Evolutionary conservation across 208 protist genomes (phyloP), one percentile per base, ranked within the genome.

Genomic region (Trypanosoma boissoni): DNA sequence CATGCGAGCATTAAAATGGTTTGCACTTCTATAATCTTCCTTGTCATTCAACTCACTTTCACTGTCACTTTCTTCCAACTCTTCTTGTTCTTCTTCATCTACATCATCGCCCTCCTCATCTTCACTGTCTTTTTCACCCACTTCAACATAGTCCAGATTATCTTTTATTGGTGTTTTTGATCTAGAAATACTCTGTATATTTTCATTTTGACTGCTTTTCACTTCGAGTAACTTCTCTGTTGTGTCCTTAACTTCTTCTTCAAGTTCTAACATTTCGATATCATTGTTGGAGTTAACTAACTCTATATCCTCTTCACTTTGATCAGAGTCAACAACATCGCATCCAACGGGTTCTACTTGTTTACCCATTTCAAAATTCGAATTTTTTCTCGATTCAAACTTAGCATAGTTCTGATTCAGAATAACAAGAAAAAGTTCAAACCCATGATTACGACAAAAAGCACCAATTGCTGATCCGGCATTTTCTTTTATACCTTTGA

Each of bases 401-500:
- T 67, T 44, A 8, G 83, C 68, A 74, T 76, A 94, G 58, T 91
- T 94, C 51, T 94, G 87, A 60, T 86, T 90, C 2, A 94, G 55
- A 23, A 94, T 73, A 0, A 94, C 87, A 24, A 94, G 69, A 46
- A 94, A 76, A 46, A 94, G 54, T 41, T 94, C 87, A 20, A 94
- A 72, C 12, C 83, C 83, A 55, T 94, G 80, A 45, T 88, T 94
- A 3, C 87, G 73, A 53, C 76, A 82, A 72, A 94, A 90, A 14
- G 83, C 72, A 29, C 87, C 87, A 53, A 86, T 80, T 51, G 76
- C 77, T 20, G 51, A 43, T 34, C 78, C 68, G 8, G 72, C 55
- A 44, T 81, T 78, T 26, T 39, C 50, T 20, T 62, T 59, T 39
- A 57, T 50, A 23, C 78, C 80, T 37, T 74, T 72, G 32, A 94